Conservation (phyloP, 345 rosid genomes). For the Salix viminalis region DNA sequence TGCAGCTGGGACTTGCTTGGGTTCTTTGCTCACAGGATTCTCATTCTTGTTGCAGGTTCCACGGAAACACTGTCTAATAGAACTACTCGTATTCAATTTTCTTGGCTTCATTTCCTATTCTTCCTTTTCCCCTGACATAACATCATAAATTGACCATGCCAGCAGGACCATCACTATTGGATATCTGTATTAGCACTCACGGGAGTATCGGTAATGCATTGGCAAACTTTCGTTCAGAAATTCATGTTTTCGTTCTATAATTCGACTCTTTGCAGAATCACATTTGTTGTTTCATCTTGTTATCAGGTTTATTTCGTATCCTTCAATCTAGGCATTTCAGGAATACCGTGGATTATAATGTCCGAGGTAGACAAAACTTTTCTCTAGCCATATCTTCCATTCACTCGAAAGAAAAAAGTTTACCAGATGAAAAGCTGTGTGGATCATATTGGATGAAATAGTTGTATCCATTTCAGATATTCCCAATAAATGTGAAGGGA, state of each 20-base stretch:
- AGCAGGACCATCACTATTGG: neutral
- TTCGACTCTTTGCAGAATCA: too few relatives aligned
- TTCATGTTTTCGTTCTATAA: too few relatives aligned
- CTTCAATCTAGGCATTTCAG: constrained; percentile 24
- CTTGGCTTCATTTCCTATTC: too few relatives aligned
- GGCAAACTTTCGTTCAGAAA: too few relatives aligned
- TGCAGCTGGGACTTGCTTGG: constrained; percentile 36
- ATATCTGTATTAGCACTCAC: too few relatives aligned
- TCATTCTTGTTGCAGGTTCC: constrained; percentile 44
- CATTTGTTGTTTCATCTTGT: neutral
- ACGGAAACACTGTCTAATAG: neutral
- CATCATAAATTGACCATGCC: neutral
- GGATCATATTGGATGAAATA: neutral
- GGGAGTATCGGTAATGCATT: too few relatives aligned
- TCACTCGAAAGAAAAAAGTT: too few relatives aligned
- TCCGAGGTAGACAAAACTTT: constrained; percentile 22
- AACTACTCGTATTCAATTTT: neutral
- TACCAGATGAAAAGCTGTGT: too few relatives aligned
- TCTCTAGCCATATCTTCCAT: neutral
- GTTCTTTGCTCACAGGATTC: constrained; percentile 32
- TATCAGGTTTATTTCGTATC: constrained; percentile 20
- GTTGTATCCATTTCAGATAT: constrained; percentile 24
- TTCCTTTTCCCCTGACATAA: too few relatives aligned
- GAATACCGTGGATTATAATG: constrained; percentile 33
- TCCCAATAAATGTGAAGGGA: constrained; percentile 48